Percentiles rank a stretch among this genome's conserved stretches.
Conservation (phyloP, 805 yeast genomes). For the Crinitomyces ghanaensis region DNA sequence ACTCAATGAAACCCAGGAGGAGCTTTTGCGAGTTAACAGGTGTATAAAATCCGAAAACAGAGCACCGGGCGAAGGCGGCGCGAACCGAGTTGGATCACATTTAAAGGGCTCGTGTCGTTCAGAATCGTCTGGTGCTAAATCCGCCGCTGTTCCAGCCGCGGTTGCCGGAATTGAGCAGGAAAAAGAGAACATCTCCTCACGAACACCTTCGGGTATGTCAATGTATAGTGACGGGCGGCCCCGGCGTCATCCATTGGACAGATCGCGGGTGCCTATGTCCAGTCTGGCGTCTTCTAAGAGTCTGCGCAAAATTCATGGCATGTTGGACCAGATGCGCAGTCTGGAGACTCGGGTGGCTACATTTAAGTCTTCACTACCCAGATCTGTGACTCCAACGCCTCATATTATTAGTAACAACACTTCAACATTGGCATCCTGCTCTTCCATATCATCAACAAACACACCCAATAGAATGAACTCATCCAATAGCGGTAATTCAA, state of each 20-base stretch:
- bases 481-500: constrained; percentile 3
- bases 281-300: constrained; percentile 19
- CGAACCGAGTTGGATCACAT: constrained; percentile 5
- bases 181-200: no score
- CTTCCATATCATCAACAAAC: constrained; percentile 1
- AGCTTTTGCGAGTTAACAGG: constrained; percentile 18
- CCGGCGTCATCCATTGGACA: no score
- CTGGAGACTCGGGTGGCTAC: constrained; percentile 21
- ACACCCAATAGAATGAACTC: not conserved
- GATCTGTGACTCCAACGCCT: constrained; percentile 11
- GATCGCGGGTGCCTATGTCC: no score
- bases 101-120: not conserved
- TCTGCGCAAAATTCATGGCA: constrained; percentile 21
- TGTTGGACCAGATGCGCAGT: constrained; percentile 20
- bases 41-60: constrained; percentile 9
- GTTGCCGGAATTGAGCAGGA: not conserved
- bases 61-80: no score
- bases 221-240: no score
- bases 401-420: constrained; percentile 2
- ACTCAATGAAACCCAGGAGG: constrained; percentile 25
- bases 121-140: not conserved
- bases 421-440: constrained; percentile 1
- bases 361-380: constrained; percentile 19
- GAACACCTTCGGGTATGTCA: no score
- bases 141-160: not conserved